A percentile compares a stretch with the other conserved stretches of the same genome.
These are phyloP conservation scores for Hyparrhenia diplandra DNA, from an alignment of 176 grass and related monocot species.

Conservation along the genomic window DNA sequence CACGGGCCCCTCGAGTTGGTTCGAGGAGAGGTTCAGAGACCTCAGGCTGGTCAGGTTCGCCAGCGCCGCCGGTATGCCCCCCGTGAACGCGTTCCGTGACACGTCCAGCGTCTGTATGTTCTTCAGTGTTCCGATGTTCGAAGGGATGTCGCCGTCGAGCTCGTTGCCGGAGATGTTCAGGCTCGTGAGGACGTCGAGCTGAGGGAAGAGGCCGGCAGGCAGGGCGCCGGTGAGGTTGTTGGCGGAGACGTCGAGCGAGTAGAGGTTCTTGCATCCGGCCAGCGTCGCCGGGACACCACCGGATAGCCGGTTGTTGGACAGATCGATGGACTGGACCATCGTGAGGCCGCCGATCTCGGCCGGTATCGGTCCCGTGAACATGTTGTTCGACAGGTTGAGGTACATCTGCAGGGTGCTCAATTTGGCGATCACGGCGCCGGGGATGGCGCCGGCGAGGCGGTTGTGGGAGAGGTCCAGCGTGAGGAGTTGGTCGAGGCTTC, in stretches of 20 bases:
- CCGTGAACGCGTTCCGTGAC: constrained; percentile 67
- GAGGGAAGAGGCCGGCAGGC: constrained; percentile 48
- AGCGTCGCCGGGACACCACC: constrained; percentile 60
- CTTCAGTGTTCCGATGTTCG: constrained; percentile 34
- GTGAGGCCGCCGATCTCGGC: constrained; percentile 53
- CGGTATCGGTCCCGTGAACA: constrained; percentile 47
- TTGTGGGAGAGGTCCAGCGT: constrained; percentile 75
- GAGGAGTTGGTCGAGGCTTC: constrained; percentile 44
- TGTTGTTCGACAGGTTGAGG: constrained; percentile 68
- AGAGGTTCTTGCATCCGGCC: constrained; percentile 70
- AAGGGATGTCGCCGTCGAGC: constrained; percentile 56
- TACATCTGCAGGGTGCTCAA: constrained; percentile 56
- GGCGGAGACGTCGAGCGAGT: constrained; percentile 57
- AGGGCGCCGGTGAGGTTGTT: constrained; percentile 59
- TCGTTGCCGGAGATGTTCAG: constrained; percentile 73
- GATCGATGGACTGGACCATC: constrained; percentile 75
- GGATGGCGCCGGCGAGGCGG: constrained; percentile 47
- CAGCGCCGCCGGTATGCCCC: constrained; percentile 50
- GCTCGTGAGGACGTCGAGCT: constrained; percentile 64
- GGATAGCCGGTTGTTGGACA: constrained; percentile 71
- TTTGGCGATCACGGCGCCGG: constrained; percentile 42
- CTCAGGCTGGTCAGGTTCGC: constrained; percentile 55
- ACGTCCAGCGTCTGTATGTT: constrained; percentile 53
- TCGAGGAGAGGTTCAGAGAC: constrained; percentile 69
- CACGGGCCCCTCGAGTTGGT: constrained; percentile 50